These are phyloP conservation scores for Talaromyces pinophilus DNA, from an alignment of 2,329 filamentous ascomycete species.

Conservation along the genomic window DNA sequence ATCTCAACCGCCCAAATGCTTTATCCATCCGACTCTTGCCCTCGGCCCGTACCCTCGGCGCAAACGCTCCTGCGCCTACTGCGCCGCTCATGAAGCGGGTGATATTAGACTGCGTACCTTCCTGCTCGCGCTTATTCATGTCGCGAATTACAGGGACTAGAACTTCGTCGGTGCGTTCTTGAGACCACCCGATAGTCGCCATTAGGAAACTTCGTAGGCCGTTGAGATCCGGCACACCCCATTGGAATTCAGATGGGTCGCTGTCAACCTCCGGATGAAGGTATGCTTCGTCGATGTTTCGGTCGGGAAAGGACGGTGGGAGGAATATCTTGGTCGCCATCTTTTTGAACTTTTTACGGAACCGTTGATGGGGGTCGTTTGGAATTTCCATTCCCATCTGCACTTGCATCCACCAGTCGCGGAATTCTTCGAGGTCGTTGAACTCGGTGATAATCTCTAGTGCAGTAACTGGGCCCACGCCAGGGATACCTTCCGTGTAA, in stretches of 20 bases:
- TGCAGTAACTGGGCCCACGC: slow-evolving; percentile 90
- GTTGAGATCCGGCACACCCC: slow-evolving; percentile 92
- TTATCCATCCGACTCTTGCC: slow-evolving; percentile 74
- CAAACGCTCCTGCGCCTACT: slow-evolving; percentile 63
- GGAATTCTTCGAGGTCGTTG: slow-evolving; percentile 69
- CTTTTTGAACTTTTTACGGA: slow-evolving; percentile 84
- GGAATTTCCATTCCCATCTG: slow-evolving; percentile 65
- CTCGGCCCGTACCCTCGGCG: slow-evolving; percentile 63
- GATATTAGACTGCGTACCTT: slow-evolving; percentile 95
- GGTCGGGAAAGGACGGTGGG: slow-evolving; percentile 74
- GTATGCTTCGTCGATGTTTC: slow-evolving; percentile 80
- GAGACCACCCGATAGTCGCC: slow-evolving; percentile 87
- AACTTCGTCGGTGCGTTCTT: slow-evolving; percentile 91
- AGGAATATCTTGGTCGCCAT: slow-evolving; percentile 85
- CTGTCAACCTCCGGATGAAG: slow-evolving; percentile 81
- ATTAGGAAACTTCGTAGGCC: slow-evolving; percentile 82
- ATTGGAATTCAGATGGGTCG: slow-evolving; percentile 78
- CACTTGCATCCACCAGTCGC: slow-evolving; percentile 81
- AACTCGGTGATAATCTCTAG: slow-evolving; percentile 95
- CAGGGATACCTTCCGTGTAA: slow-evolving; percentile 89
- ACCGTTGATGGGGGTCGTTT: slow-evolving; percentile 61
- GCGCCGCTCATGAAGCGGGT: slow-evolving; percentile 83
- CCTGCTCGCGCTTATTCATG: slow-evolving; percentile 83
- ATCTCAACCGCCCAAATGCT: slow-evolving; percentile 68
- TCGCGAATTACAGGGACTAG: slow-evolving; percentile 92